These are phyloP conservation scores for Ophiostoma triangulosporum DNA, from an alignment of 2,329 filamentous ascomycete species.

Conservation along the genomic window DNA sequence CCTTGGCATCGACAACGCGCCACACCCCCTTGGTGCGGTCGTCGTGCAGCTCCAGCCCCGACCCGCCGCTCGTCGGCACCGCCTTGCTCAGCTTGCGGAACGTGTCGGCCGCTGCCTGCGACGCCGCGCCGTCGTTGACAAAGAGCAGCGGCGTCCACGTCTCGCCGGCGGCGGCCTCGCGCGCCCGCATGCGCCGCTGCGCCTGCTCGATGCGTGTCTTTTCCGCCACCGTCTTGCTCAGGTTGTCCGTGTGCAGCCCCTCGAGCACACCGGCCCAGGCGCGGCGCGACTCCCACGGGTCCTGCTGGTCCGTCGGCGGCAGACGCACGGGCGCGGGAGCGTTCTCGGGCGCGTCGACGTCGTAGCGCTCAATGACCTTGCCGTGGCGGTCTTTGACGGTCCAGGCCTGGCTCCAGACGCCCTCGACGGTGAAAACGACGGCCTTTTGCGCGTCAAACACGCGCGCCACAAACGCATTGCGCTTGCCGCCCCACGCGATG, in stretches of 20 bases:
- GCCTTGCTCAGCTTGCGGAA: neutral
- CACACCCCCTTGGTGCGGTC: slow-evolving; percentile 27
- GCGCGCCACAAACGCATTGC: slow-evolving; percentile 32
- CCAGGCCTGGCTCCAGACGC: slow-evolving; percentile 31
- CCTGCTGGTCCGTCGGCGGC: slow-evolving; percentile 51
- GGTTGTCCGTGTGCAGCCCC: slow-evolving; percentile 59
- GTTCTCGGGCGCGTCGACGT: slow-evolving; percentile 23
- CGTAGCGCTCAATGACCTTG: slow-evolving; percentile 23
- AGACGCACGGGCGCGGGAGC: slow-evolving; percentile 22
- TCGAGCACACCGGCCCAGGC: slow-evolving; percentile 69
- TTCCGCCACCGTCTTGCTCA: slow-evolving; percentile 54
- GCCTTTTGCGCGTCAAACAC: slow-evolving; percentile 26
- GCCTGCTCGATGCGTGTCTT: slow-evolving; percentile 74
- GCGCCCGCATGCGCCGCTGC: slow-evolving; percentile 60
- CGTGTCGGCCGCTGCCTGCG: neutral
- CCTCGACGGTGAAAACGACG: slow-evolving; percentile 25
- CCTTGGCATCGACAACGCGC: slow-evolving; percentile 19
- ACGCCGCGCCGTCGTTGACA: slow-evolving; percentile 11
- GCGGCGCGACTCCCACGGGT: slow-evolving; percentile 63
- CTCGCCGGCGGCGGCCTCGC: slow-evolving; percentile 41
- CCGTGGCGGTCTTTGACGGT: slow-evolving; percentile 22
- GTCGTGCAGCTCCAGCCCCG: slow-evolving; percentile 18
- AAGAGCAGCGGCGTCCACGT: slow-evolving; percentile 30
- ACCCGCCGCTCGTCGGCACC: slow-evolving; percentile 11
- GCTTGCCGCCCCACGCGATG: slow-evolving; percentile 27